phyloP scores from a whole-genome alignment of 768 basidiomycete species.

The Postia placenta region DNA sequence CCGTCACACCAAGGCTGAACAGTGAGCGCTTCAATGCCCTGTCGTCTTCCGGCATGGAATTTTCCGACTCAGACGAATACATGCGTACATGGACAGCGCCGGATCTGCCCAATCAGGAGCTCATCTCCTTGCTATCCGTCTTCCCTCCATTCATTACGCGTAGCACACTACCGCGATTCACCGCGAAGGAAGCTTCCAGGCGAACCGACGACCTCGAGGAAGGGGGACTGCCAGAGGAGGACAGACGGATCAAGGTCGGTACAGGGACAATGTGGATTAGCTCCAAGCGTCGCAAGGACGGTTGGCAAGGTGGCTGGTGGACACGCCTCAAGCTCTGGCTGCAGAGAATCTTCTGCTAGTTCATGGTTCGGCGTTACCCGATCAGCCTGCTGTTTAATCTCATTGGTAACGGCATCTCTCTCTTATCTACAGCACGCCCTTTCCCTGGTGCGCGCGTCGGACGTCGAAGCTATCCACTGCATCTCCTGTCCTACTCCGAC shows the following conservation, averaged over 20 bases:
- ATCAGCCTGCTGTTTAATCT: too few relatives aligned
- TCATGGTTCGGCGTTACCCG: too few relatives aligned
- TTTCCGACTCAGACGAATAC: conserved; percentile 37
- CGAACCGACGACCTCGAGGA: conserved; percentile 61
- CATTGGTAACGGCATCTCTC: too few relatives aligned
- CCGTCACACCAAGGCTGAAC: conserved; percentile 32
- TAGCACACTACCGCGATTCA: conserved; percentile 69
- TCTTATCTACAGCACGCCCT: too few relatives aligned
- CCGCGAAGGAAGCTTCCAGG: conserved; percentile 25
- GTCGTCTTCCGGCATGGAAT: conserved; percentile 24
- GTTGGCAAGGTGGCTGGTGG: conserved; percentile 80
- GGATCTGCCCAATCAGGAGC: conserved; percentile 72
- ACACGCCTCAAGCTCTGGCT: conserved; percentile 74
- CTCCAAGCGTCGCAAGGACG: conserved; percentile 47
- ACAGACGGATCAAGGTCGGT: conserved; percentile 62
- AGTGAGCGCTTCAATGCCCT: conserved; percentile 25
- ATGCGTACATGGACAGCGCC: conserved; percentile 80
- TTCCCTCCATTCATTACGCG: conserved; percentile 77
- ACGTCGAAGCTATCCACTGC: too few relatives aligned
- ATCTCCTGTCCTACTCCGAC: too few relatives aligned
- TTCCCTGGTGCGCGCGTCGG: too few relatives aligned
- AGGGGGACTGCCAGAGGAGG: conserved; percentile 50
- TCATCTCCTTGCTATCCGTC: conserved; percentile 55
- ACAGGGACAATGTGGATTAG: conserved; percentile 86
- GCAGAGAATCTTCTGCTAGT: conserved; percentile 68